Evolutionary conservation across 2,329 filamentous ascomycete species (phyloP).

Genomic region (Pseudocercospora pini-densiflorae): DNA sequence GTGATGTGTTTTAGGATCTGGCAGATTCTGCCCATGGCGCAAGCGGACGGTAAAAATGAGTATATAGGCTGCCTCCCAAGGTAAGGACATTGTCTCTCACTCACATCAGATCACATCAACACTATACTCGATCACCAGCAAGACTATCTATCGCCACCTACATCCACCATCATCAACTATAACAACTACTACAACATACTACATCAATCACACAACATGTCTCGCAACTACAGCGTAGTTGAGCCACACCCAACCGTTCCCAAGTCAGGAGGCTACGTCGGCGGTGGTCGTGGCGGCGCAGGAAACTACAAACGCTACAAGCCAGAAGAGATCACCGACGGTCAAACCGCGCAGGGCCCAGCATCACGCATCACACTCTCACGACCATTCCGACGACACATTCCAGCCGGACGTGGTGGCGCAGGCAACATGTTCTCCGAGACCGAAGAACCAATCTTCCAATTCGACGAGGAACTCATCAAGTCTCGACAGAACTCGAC

Average conservation of each 20-base stretch:
- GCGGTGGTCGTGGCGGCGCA: conserved; percentile 62
- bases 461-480: conserved; percentile 70
- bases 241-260: conserved; percentile 66
- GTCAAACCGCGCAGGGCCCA: conserved; percentile 50
- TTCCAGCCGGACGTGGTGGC: conserved; percentile 61
- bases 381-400: conserved; percentile 56
- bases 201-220: conserved; percentile 32
- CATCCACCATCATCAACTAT: conserved; percentile 1
- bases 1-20: conserved; percentile 20
- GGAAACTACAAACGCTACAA: conserved; percentile 62
- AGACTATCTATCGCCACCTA: conserved; percentile 5
- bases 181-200: conserved; percentile 4
- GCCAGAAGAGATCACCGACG: conserved; percentile 58
- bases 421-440: conserved; percentile 61
- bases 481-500: conserved; percentile 55
- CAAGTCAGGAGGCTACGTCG: conserved; percentile 50
- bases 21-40: conserved; percentile 17
- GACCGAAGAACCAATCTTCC: conserved; percentile 64
- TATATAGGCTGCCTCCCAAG: conserved; percentile 19
- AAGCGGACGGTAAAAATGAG: conserved; percentile 5
- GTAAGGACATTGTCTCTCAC: conserved; percentile 9
- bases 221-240: conserved; percentile 57
- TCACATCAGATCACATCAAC: conserved; percentile 18
- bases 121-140: conserved; percentile 8
- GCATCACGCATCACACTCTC: conserved; percentile 56